Percentiles rank a stretch among this genome's conserved stretches.
Conservation (phyloP, 1,284 basidiomycete species). For the Athelia psychrophila region DNA sequence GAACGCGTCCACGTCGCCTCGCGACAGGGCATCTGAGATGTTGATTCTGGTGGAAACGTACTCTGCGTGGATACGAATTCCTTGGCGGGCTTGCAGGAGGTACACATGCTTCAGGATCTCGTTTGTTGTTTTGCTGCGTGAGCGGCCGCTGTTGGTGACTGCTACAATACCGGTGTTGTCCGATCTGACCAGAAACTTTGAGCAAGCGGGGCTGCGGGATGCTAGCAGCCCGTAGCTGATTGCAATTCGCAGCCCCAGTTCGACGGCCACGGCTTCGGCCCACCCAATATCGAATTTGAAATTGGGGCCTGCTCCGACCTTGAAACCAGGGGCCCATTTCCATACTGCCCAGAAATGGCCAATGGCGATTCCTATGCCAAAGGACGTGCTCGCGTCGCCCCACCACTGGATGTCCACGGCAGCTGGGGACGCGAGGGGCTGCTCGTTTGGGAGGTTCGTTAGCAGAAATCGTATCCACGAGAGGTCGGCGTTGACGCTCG, state of each 20-base stretch:
- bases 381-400: conserved; percentile 37
- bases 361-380: conserved; percentile 34
- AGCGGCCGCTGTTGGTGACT: conserved; percentile 26
- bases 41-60: conserved; percentile 25
- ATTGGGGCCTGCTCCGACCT: conserved; percentile 20
- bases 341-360: conserved; percentile 27
- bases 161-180: conserved; percentile 29
- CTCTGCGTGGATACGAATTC: conserved; percentile 10
- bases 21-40: conserved; percentile 29
- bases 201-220: neutral
- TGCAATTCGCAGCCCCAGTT: conserved; percentile 25
- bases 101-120: conserved; percentile 25
- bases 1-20: conserved; percentile 28
- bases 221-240: conserved; percentile 8
- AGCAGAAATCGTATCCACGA: conserved; percentile 20
- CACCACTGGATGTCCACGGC: conserved; percentile 30
- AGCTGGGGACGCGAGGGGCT: conserved; percentile 13
- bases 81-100: conserved; percentile 13
- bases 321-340: conserved; percentile 25
- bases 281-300: conserved; percentile 35
- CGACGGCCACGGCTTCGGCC: conserved; percentile 35
- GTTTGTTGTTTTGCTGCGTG: conserved; percentile 25
- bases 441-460: conserved; percentile 15
- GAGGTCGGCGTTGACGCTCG: conserved; percentile 15
- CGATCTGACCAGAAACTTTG: conserved; percentile 13